Conservation (phyloP, 495 filamentous ascomycete genomes). For the Neurospora intermedia region DNA sequence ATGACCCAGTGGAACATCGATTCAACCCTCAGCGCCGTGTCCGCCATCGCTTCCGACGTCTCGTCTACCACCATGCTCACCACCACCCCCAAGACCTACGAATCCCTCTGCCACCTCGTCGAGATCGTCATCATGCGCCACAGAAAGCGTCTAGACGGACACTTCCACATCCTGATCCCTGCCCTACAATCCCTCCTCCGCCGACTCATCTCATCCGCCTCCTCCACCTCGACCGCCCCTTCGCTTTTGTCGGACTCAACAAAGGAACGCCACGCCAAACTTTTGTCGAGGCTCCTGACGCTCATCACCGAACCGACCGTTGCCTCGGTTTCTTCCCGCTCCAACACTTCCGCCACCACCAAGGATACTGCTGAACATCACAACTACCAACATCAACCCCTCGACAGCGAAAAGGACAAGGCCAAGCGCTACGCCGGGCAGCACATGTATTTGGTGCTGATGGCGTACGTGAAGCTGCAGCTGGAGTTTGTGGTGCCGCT, state of each 20-base stretch:
- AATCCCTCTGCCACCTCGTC: conserved; percentile 51
- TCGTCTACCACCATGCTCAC: not conserved
- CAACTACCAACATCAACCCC: conserved; percentile 11
- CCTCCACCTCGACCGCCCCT: conserved; percentile 3
- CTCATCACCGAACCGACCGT: conserved; percentile 70
- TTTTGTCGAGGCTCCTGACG: conserved; percentile 61
- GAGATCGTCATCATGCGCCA: conserved; percentile 46
- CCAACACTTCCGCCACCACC: not conserved
- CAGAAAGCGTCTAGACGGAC: conserved; percentile 34
- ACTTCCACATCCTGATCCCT: conserved; percentile 58
- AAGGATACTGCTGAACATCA: not conserved
- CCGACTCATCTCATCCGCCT: conserved; percentile 49
- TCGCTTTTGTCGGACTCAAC: not conserved
- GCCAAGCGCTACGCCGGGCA: conserved; percentile 66
- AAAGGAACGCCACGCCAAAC: conserved; percentile 43
- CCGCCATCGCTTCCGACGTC: conserved; percentile 37
- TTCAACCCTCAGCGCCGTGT: conserved; percentile 45
- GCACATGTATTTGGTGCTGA: conserved; percentile 61
- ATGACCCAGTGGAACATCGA: conserved; percentile 67
- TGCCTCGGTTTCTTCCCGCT: conserved; percentile 49
- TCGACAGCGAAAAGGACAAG: conserved; percentile 67
- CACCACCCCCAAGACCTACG: conserved; percentile 28
- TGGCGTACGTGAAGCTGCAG: conserved; percentile 58
- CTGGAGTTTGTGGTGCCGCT: conserved; percentile 36
- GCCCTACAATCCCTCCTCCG: conserved; percentile 53